These are phyloP conservation scores for Penicillium sp. DNA, from an alignment of 2,329 filamentous ascomycete genomes.

Conservation along the genomic window DNA sequence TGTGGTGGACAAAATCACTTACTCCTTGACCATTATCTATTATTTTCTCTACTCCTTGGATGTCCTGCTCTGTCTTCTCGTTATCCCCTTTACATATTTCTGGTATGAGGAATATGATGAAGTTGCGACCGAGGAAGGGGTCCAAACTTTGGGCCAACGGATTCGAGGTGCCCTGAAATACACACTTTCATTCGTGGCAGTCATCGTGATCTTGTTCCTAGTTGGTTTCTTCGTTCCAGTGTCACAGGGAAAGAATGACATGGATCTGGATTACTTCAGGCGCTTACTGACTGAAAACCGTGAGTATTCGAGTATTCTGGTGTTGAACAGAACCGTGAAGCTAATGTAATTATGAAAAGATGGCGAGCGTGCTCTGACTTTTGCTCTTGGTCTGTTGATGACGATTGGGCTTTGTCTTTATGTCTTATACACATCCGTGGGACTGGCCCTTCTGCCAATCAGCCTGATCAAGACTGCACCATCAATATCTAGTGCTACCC, in stretches of 20 bases:
- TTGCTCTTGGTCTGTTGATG: constrained; percentile 82
- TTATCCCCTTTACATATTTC: constrained; percentile 96
- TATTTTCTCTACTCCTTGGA: constrained; percentile 91
- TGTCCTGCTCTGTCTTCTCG: constrained; percentile 79
- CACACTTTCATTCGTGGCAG: constrained; percentile 76
- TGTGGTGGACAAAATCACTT: constrained; percentile 72
- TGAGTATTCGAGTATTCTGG: constrained; percentile 37
- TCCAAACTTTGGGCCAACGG: constrained; percentile 66
- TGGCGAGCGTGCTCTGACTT: constrained; percentile 88
- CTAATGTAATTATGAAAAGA: constrained; percentile 45
- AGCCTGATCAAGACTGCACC: constrained; percentile 90
- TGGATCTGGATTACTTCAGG: constrained; percentile 89
- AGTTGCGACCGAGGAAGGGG: constrained; percentile 75
- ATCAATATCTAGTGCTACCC: constrained; percentile 74
- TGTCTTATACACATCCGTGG: constrained; percentile 81
- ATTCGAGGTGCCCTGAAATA: constrained; percentile 88
- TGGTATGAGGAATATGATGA: constrained; percentile 98
- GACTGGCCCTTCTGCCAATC: constrained; percentile 83
- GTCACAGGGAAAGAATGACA: constrained; percentile 63
- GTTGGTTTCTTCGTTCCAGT: constrained; percentile 92
- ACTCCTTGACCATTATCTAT: constrained; percentile 83
- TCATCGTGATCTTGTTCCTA: constrained; percentile 75
- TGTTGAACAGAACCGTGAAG: neutral
- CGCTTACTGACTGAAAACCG: constrained; percentile 77
- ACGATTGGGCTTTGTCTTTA: constrained; percentile 84